Percentiles rank a stretch among this genome's conserved stretches.
Evolutionary conservation across 805 yeast genomes (phyloP).

Genomic region (Saccharomyces kudriavzevii): DNA sequence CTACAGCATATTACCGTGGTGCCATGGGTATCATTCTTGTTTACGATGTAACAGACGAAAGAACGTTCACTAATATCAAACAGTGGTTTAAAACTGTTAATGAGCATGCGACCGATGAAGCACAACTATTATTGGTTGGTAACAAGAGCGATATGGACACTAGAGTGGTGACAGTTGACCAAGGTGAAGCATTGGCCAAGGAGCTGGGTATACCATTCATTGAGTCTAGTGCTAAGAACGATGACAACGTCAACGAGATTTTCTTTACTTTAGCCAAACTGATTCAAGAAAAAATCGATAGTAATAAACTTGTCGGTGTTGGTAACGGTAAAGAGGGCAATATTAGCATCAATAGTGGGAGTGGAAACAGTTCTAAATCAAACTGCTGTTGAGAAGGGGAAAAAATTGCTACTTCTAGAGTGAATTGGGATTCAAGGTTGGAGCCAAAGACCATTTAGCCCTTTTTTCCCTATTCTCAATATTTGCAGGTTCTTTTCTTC

Average conservation of each 20-base stretch:
- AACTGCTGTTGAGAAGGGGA: constrained; percentile 38
- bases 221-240: constrained; percentile 94
- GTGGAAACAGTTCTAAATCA: constrained; percentile 41
- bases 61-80: constrained; percentile 85
- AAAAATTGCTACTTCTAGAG: not conserved
- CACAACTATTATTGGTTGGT: constrained; percentile 88
- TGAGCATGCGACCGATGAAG: constrained; percentile 94
- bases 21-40: constrained; percentile 82
- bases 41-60: constrained; percentile 79
- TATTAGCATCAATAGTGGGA: constrained; percentile 37
- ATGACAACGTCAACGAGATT: constrained; percentile 83
- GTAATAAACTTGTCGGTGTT: constrained; percentile 40
- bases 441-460: not conserved
- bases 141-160: constrained; percentile 89
- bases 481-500: not conserved
- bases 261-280: constrained; percentile 82
- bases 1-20: constrained; percentile 86
- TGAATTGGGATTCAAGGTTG: constrained; percentile 1
- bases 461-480: not conserved
- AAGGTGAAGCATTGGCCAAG: constrained; percentile 81
- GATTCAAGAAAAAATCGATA: constrained; percentile 68
- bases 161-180: constrained; percentile 81
- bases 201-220: constrained; percentile 84
- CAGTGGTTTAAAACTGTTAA: constrained; percentile 94
- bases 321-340: constrained; percentile 43